Conservation (phyloP, 2,329 filamentous ascomycete genomes). For the Parafenestella ontariensis region DNA sequence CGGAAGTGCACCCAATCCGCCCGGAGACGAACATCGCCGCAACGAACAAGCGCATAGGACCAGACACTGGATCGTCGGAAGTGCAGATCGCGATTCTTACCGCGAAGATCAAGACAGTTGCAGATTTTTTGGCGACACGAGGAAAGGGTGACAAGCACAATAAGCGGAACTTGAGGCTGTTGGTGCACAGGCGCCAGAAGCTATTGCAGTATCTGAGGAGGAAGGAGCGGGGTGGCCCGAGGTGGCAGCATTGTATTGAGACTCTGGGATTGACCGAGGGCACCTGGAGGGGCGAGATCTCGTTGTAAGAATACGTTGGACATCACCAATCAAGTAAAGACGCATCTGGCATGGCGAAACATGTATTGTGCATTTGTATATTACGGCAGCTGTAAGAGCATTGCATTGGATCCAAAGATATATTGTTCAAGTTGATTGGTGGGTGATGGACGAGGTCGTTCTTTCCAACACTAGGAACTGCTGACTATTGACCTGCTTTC, state of each 20-base stretch:
- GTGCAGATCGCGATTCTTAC: slow-evolving; percentile 98
- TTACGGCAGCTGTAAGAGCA: neutral
- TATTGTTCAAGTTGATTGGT: neutral
- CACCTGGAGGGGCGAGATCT: slow-evolving; percentile 91
- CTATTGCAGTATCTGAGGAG: slow-evolving; percentile 83
- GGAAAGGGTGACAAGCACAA: slow-evolving; percentile 91
- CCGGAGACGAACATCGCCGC: slow-evolving; percentile 47
- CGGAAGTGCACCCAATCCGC: slow-evolving; percentile 53
- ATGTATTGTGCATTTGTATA: neutral
- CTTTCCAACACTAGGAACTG: no score
- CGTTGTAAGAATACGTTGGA: slow-evolving; percentile 58
- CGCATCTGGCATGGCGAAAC: neutral
- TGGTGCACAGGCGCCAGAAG: slow-evolving; percentile 91
- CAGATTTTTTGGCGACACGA: slow-evolving; percentile 71
- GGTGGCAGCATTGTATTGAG: slow-evolving; percentile 86
- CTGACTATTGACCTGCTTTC: no score
- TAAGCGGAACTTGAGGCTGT: slow-evolving; percentile 83
- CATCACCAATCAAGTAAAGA: neutral
- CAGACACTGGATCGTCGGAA: slow-evolving; percentile 92
- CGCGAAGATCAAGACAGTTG: slow-evolving; percentile 85
- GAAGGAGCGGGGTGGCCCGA: slow-evolving; percentile 88
- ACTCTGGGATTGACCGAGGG: slow-evolving; percentile 86
- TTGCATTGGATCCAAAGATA: neutral
- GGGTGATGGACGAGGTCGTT: neutral
- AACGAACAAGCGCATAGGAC: slow-evolving; percentile 71